Conservation (phyloP, 2,329 filamentous ascomycete genomes). For the Fusarium abutilonis region DNA sequence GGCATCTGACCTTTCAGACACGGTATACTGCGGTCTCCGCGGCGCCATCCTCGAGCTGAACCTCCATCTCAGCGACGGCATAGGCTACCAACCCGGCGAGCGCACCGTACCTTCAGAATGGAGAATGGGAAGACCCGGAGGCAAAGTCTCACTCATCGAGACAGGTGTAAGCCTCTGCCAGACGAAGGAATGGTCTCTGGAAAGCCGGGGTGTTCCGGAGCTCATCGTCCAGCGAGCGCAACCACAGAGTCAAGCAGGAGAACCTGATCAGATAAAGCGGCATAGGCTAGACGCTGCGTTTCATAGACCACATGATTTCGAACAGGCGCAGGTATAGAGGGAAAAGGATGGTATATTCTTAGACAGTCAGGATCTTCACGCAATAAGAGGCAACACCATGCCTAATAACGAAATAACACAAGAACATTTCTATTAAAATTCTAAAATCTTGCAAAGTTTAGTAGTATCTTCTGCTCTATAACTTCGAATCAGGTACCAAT, state of each 20-base stretch:
- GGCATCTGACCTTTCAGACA: slow-evolving; percentile 57
- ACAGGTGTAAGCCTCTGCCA: slow-evolving; percentile 47
- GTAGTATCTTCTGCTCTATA: slow-evolving; percentile 55
- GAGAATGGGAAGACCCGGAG: slow-evolving; percentile 33
- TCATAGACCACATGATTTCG: slow-evolving; percentile 31
- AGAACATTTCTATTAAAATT: no score
- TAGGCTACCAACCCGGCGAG: neutral
- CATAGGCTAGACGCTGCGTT: slow-evolving; percentile 40
- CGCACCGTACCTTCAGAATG: slow-evolving; percentile 41
- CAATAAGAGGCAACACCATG: no score
- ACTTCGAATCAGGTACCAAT: slow-evolving; percentile 66
- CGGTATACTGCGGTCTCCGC: slow-evolving; percentile 61
- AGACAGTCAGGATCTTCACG: slow-evolving; percentile 2
- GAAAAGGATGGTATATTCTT: slow-evolving; percentile 8
- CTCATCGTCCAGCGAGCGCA: slow-evolving; percentile 36
- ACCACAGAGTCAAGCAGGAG: slow-evolving; percentile 2
- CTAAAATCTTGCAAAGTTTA: slow-evolving; percentile 18
- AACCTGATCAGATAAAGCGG: slow-evolving; percentile 22
- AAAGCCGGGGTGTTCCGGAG: slow-evolving; percentile 41
- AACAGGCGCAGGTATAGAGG: slow-evolving; percentile 13
- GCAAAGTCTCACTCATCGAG: slow-evolving; percentile 46
- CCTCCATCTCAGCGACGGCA: slow-evolving; percentile 44
- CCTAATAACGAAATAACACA: no score
- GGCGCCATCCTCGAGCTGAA: slow-evolving; percentile 59
- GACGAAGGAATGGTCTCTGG: slow-evolving; percentile 31